phyloP scores from a whole-genome alignment of 164 flowering plant species.

The Stephania cephalantha region DNA sequence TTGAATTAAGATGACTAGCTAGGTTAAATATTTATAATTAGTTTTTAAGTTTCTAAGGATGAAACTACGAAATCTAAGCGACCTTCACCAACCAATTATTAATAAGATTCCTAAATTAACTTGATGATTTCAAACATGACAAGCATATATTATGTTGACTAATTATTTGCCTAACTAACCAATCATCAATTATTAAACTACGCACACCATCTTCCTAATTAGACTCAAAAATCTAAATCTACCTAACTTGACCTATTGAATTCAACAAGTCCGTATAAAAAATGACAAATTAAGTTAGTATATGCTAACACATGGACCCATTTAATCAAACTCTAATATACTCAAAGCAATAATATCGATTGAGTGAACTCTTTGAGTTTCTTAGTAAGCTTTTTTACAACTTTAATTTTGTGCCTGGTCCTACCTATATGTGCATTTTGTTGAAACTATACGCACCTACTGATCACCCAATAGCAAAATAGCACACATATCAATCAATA shows the following conservation, averaged over 20 bases:
- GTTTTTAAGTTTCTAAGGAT: neutral
- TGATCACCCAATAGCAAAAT: too few species aligned
- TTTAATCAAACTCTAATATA: neutral
- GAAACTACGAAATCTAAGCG: constrained; percentile 1
- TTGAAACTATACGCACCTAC: too few species aligned
- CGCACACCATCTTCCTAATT: neutral
- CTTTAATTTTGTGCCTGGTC: too few species aligned
- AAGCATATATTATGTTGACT: neutral
- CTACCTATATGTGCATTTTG: too few species aligned
- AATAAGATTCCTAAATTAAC: neutral
- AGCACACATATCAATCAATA: too few species aligned
- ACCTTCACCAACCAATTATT: neutral
- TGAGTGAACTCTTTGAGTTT: too few species aligned
- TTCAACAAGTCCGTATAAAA: neutral
- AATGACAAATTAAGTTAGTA: neutral
- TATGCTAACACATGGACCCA: neutral
- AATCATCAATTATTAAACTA: neutral
- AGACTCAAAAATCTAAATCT: neutral
- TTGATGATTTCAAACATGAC: neutral
- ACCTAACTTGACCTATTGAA: neutral
- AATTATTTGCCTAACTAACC: neutral
- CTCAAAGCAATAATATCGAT: too few species aligned
- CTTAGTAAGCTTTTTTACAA: too few species aligned
- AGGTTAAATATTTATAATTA: neutral
- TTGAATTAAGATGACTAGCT: neutral